Base-by-base conservation (phyloP, 768 basidiomycete genomes). In the Amyloporia xantha region DNA sequence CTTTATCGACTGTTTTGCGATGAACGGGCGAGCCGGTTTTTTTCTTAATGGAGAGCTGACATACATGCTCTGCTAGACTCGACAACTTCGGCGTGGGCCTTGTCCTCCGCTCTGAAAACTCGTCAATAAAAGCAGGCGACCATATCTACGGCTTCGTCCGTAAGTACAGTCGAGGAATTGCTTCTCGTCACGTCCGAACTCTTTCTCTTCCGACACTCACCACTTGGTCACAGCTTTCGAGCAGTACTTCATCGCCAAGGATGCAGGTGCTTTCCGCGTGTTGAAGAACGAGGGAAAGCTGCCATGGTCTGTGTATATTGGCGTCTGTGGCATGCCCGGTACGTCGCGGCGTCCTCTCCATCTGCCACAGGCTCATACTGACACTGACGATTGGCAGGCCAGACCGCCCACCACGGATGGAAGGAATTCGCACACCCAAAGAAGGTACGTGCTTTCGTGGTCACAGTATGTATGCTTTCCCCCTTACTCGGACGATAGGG, bases 221-320 rank as follows among this genome's bases (percentile, higher is more conserved):
- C 24, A 12, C 13, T 15, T 26, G 15, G n/a, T 15, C 7, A 4
- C 20, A 72, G 73, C 60, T 3, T 71, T 71, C 60, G 60, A 68
- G 40, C 63, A 77, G 54, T 79, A 77, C 50, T 56, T 51, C 42
- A 50, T 77, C 46, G 66, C 12, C 37, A 47, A 1, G 48, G 51
- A 10, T 54, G 64, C 45, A 35, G 17, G 10, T n/a, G 5, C 19
- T 3, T 46, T 45, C 28, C 26, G 35, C 2, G 50, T 71, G 9
- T 48, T 77, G 36, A 49, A 72, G 33, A 76, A 78, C 53, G 61
- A 70, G 48, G 54, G 69, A 23, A 66, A 69, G 3, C 58, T 81
- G 4, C 76, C 78, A 0, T 79, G 74, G 75, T 68, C 70, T 0
- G 64, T 65, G 0, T 77, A 72, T 54, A 57, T 78, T 24, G 78